phyloP scores from a whole-genome alignment of 352 stramenopile species.

The Phytophthora sansomeana region DNA sequence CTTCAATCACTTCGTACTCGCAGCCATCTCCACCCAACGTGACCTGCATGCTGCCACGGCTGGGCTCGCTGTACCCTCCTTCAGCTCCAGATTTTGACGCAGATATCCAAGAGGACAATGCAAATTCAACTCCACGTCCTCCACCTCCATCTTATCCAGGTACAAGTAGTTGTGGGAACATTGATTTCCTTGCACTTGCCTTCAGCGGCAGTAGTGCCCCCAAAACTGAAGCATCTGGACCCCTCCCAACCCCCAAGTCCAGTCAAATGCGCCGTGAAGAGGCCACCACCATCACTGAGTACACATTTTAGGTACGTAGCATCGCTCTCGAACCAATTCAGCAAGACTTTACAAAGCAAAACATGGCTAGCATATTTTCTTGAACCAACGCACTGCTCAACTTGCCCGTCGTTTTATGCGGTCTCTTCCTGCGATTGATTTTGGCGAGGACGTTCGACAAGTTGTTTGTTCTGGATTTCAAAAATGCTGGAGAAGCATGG shows the following conservation, averaged over 20 bases:
- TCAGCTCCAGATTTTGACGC: slow-evolving; percentile 38
- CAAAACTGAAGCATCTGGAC: not conserved
- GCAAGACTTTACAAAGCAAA: not conserved
- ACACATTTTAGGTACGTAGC: slow-evolving; percentile 32
- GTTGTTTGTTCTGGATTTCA: slow-evolving; percentile 76
- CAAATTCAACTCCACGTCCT: slow-evolving; percentile 14
- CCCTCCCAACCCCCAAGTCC: slow-evolving; percentile 17
- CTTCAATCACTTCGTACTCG: not conserved
- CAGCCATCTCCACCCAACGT: slow-evolving; percentile 8
- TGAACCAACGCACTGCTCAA: not conserved
- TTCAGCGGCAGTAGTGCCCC: slow-evolving; percentile 43
- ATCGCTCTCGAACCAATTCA: slow-evolving; percentile 3
- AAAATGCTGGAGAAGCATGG: slow-evolving; percentile 84
- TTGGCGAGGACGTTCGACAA: slow-evolving; percentile 44
- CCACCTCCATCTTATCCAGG: slow-evolving; percentile 19
- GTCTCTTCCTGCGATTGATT: slow-evolving; percentile 27
- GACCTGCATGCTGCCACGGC: slow-evolving; percentile 15
- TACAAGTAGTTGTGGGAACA: slow-evolving; percentile 11
- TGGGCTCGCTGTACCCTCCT: slow-evolving; percentile 26
- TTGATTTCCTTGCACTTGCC: slow-evolving; percentile 60
- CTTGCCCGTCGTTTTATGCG: slow-evolving; percentile 5
- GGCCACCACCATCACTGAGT: slow-evolving; percentile 21
- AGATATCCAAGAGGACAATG: slow-evolving; percentile 4
- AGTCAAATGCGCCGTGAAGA: slow-evolving; percentile 40
- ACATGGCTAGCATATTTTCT: not conserved